Percentiles rank a stretch among this genome's conserved stretches.
Conservation (phyloP, 495 filamentous ascomycete species). For the Sabuloglossum arenarium region DNA sequence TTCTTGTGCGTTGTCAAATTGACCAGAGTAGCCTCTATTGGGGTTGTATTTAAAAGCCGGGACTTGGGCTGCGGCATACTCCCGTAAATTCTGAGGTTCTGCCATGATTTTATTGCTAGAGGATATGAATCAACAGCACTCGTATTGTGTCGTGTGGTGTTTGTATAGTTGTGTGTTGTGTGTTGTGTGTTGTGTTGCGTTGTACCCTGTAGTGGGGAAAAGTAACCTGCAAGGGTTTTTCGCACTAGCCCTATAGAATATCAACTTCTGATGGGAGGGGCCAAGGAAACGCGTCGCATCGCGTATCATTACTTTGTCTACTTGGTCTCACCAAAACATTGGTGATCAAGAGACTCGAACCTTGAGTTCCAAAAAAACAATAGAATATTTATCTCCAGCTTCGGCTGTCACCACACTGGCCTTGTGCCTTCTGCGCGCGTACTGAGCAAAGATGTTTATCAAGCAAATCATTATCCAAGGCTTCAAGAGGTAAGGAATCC, state of each 20-base stretch:
- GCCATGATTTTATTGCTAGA: not conserved
- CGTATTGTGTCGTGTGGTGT: too few relatives aligned
- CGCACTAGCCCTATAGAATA: not conserved
- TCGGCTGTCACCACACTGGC: not conserved
- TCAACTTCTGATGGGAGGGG: not conserved
- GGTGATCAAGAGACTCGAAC: not conserved
- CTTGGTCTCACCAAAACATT: too few relatives aligned
- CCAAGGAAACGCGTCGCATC: slow-evolving; percentile 1
- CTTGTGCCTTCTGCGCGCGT: slow-evolving; percentile 10
- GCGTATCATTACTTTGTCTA: not conserved
- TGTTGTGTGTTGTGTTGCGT: slow-evolving; percentile 2
- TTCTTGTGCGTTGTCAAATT: not conserved
- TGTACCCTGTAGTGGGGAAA: slow-evolving; percentile 5
- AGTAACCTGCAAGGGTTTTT: slow-evolving; percentile 6
- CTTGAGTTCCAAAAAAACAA: not conserved
- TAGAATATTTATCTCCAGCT: not conserved
- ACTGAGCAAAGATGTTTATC: slow-evolving; percentile 59
- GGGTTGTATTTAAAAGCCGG: slow-evolving; percentile 33
- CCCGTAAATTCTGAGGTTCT: not conserved
- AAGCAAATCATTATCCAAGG: slow-evolving; percentile 99
- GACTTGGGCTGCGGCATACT: slow-evolving; percentile 22
- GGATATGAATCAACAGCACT: too few relatives aligned
- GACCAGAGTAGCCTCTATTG: slow-evolving; percentile 28
- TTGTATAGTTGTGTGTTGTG: too few relatives aligned
- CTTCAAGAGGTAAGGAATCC: slow-evolving; percentile 68